Percentiles rank a stretch among this genome's conserved stretches.
These are phyloP conservation scores for Tolypocladium sp. DNA, from an alignment of 2,329 filamentous ascomycete species.

Conservation along the genomic window DNA sequence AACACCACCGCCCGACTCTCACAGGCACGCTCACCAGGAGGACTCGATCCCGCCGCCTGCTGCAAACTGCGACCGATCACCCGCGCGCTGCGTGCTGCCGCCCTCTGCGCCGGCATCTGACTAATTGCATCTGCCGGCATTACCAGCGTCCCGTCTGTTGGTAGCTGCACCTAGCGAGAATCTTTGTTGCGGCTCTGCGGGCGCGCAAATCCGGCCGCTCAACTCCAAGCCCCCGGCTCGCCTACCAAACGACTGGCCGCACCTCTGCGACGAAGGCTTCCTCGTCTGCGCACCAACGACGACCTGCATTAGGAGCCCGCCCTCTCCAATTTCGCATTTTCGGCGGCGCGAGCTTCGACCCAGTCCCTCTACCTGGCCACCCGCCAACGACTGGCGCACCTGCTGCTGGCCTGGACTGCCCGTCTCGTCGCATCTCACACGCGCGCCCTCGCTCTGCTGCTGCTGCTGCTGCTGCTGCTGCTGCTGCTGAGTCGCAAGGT, in stretches of 20 bases:
- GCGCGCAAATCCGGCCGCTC: not conserved
- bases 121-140: not conserved
- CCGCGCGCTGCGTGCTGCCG: not conserved
- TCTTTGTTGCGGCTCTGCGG: slow-evolving; percentile 2
- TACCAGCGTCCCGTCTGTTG: not conserved
- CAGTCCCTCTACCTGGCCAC: not conserved
- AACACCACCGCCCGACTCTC: not conserved
- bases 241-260: not conserved
- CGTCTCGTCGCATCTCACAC: slow-evolving; percentile 1
- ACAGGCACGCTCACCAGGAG: not conserved
- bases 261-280: not conserved
- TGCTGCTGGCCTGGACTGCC: not conserved
- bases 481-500: not conserved
- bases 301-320: not conserved
- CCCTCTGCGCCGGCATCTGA: not conserved
- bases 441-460: not conserved
- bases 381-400: not conserved
- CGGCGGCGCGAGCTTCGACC: not conserved
- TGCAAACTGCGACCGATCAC: not conserved
- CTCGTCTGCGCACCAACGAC: not conserved
- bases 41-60: not conserved
- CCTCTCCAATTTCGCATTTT: too few species aligned
- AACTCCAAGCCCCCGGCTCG: not conserved
- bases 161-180: not conserved
- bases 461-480: not conserved